Conservation (phyloP, 192 early-diverging fungal genomes). For the Entomortierella parvispora region DNA sequence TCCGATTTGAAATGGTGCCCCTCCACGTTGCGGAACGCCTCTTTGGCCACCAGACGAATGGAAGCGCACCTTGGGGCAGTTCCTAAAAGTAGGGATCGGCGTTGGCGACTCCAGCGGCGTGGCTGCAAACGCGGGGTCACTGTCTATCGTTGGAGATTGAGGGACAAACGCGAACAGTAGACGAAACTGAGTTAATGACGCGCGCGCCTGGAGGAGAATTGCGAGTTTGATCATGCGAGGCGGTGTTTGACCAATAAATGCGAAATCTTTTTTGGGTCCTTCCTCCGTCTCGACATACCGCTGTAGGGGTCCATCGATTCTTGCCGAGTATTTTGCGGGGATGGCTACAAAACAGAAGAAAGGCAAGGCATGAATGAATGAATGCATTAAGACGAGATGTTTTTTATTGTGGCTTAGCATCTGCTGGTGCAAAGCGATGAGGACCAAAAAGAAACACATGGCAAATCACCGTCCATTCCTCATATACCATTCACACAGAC, state of each 20-base stretch:
- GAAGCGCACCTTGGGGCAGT: conserved; percentile 44
- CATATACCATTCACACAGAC: too few species aligned
- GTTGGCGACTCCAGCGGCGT: conserved; percentile 55
- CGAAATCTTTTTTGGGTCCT: background rate
- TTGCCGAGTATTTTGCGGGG: background rate
- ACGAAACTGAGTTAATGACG: background rate
- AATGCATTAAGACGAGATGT: too few species aligned
- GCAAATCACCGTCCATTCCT: background rate
- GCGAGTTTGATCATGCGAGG: background rate
- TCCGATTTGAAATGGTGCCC: background rate
- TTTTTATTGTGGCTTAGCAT: conserved; percentile 32
- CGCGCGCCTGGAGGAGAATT: background rate
- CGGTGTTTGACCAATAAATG: background rate
- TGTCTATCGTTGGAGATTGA: conserved; percentile 23
- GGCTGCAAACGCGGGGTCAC: conserved; percentile 54
- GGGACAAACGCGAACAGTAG: conserved; percentile 1
- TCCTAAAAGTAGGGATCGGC: conserved; percentile 54
- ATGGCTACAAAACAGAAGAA: background rate
- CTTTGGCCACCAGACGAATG: conserved; percentile 14
- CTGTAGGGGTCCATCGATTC: conserved; percentile 34
- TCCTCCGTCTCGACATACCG: conserved; percentile 11
- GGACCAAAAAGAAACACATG: background rate
- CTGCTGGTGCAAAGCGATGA: too few species aligned
- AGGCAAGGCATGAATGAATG: background rate
- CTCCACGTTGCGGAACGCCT: conserved; percentile 4